These are phyloP conservation scores for Neospermospora avenae DNA, from an alignment of 2,329 filamentous ascomycete species.

Conservation along the genomic window DNA sequence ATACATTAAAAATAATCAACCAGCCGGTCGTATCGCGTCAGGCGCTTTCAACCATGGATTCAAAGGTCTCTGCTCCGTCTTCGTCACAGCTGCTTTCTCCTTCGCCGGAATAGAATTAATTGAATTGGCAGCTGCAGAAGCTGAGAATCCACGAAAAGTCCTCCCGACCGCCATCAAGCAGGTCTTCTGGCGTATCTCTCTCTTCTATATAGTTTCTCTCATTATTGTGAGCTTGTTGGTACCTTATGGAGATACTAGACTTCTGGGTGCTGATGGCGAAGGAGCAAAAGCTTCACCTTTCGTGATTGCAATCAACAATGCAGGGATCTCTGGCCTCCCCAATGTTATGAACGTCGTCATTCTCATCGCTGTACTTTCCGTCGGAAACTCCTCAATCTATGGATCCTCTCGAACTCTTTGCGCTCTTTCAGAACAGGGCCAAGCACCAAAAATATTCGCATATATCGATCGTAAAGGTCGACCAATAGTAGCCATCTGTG, in stretches of 20 bases:
- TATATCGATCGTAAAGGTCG: constrained; percentile 57
- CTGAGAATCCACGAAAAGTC: constrained; percentile 45
- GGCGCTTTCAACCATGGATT: constrained; percentile 46
- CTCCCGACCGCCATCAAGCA: constrained; percentile 51
- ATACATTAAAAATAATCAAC: constrained; percentile 34
- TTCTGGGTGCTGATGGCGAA: constrained; percentile 36
- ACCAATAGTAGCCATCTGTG: constrained; percentile 48
- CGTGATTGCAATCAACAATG: constrained; percentile 54
- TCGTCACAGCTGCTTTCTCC: constrained; percentile 50
- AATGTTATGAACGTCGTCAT: constrained; percentile 59
- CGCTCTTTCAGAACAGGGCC: constrained; percentile 56
- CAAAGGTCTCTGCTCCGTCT: constrained; percentile 49
- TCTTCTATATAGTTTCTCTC: constrained; percentile 52
- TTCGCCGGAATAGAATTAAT: constrained; percentile 52
- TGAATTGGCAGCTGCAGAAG: constrained; percentile 51
- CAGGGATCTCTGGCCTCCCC: constrained; percentile 49
- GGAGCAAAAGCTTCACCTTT: constrained; percentile 48
- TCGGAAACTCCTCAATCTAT: constrained; percentile 57
- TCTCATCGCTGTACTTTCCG: constrained; percentile 55
- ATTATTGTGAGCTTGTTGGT: constrained; percentile 51
- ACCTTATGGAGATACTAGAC: constrained; percentile 40
- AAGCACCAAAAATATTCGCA: constrained; percentile 53
- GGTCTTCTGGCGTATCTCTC: constrained; percentile 51
- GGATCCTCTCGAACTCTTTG: constrained; percentile 57
- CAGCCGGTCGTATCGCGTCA: constrained; percentile 20